These are phyloP conservation scores for Alternaria rosae DNA, from an alignment of 2,329 filamentous ascomycete species.

Conservation along the genomic window DNA sequence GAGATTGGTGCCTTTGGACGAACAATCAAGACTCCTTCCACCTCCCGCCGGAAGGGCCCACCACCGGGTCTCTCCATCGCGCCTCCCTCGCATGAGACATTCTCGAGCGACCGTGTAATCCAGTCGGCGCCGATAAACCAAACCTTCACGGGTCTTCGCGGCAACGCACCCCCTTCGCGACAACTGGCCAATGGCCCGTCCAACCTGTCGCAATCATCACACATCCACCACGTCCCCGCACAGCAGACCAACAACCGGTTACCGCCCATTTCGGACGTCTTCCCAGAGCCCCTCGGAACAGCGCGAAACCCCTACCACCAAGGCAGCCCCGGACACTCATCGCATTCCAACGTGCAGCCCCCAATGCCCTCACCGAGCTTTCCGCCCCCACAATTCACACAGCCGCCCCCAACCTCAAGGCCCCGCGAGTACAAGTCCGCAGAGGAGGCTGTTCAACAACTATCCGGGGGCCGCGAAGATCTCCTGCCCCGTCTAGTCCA, in stretches of 20 bases:
- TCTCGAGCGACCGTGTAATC: constrained; percentile 92
- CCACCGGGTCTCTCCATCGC: constrained; percentile 93
- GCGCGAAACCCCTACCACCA: constrained; percentile 60
- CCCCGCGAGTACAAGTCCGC: constrained; percentile 91
- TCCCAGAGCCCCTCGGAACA: constrained; percentile 75
- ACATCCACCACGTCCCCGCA: constrained; percentile 89
- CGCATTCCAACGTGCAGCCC: constrained; percentile 69
- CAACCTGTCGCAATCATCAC: constrained; percentile 81
- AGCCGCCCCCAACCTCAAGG: constrained; percentile 63
- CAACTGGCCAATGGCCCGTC: constrained; percentile 84
- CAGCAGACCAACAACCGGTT: constrained; percentile 90
- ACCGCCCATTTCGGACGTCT: constrained; percentile 93
- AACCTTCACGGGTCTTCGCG: constrained; percentile 88
- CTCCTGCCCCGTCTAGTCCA: constrained; percentile 92
- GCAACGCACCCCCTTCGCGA: constrained; percentile 68
- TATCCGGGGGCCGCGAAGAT: constrained; percentile 91
- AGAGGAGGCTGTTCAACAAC: constrained; percentile 89
- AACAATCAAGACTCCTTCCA: constrained; percentile 71
- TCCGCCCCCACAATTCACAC: constrained; percentile 60
- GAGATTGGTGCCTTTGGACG: constrained; percentile 55
- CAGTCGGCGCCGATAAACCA: constrained; percentile 95
- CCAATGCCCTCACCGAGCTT: constrained; percentile 82
- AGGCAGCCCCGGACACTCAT: constrained; percentile 71
- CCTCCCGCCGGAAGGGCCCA: constrained; percentile 75
- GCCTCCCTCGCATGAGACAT: constrained; percentile 90